Conservation (phyloP, 176 grass and related monocot genomes). For the Dendrocalamus sinicus region DNA sequence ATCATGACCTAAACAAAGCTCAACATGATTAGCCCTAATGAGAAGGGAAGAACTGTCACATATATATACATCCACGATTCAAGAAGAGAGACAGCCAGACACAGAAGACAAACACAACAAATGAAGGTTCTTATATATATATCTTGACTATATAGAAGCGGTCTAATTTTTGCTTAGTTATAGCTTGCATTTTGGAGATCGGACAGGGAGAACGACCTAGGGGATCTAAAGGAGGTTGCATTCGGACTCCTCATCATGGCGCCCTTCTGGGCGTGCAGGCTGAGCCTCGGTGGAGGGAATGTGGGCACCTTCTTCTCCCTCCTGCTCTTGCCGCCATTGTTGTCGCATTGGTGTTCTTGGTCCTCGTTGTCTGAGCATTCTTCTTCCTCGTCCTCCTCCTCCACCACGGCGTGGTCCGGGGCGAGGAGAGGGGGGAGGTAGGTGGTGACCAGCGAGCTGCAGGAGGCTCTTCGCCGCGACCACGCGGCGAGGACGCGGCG, state of each 20-base stretch:
- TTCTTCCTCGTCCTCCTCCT: conserved; percentile 56
- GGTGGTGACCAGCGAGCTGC: conserved; percentile 58
- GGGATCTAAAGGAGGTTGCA: conserved; percentile 46
- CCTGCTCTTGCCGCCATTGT: background rate
- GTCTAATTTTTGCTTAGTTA: conserved; percentile 40
- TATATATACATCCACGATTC: background rate
- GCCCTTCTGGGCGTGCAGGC: conserved; percentile 21
- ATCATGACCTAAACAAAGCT: background rate
- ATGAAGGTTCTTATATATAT: conserved; percentile 41
- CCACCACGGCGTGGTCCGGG: conserved; percentile 45
- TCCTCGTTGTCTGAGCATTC: conserved; percentile 25
- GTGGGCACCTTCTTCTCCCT: background rate
- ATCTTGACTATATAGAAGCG: conserved; percentile 43
- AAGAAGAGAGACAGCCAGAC: background rate
- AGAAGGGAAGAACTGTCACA: background rate
- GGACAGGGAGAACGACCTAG: conserved; percentile 71
- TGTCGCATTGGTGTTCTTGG: background rate
- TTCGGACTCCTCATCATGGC: conserved; percentile 6
- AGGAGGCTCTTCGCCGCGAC: conserved; percentile 62
- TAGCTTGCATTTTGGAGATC: conserved; percentile 63
- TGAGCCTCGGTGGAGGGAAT: conserved; percentile 51
- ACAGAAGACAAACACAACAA: conserved; percentile 25
- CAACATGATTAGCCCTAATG: background rate
- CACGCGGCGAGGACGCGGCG: conserved; percentile 60
- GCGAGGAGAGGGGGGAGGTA: conserved; percentile 63